Evolutionary conservation across 495 filamentous ascomycete species (phyloP), one percentile per base, ranked within the genome.

Genomic region (Aspergillus wentii): DNA sequence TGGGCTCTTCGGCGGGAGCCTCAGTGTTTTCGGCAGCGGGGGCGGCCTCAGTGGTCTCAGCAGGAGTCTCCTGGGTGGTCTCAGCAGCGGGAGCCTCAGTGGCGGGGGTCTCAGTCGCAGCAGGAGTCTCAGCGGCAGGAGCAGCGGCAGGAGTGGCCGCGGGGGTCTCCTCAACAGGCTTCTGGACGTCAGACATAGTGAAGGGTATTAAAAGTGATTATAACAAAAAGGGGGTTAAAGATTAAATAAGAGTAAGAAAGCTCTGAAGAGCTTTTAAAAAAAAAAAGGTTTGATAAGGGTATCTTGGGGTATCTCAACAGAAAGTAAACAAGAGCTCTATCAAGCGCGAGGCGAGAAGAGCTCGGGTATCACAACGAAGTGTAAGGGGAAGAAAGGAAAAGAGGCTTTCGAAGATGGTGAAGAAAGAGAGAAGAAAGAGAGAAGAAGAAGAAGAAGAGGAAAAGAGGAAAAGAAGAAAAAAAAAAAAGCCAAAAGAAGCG

Each of bases 141-240:
- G 63, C 58, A 46, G 48, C 44, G 40, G 52, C 55, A 54, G 67
- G 61, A 38, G 54, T 59, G 35, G 43, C 66, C 52, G 42, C 65
- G 36, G 65, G 57, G 46, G 63, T 62, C 61, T 70, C 64, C 53
- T 73, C 69, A 40, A 72, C 57, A 47, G 72, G 56, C 51, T 72
- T 68, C 49, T 68, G 64, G 37, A 51, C 52, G 42, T 71, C 70
- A 57, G 74, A 75, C 72, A 78, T 78, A 48, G 47, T 69, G 53
- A 51, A 39, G 46, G 45, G 27, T 35, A 38, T 47, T 36, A 46
- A 53, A 49, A 51, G 53, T 47, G 44, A 64, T 59, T 61, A 69
- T 51, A 51, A 41, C 48, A 57, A 48, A 41, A 55, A 48, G 51
- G 46, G 48, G 37, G 11, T 26, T 42, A 27, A 31, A 13, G 44